phyloP scores from a whole-genome alignment of 2,329 filamentous ascomycete genomes.

The Hymenoscyphus albidus region DNA sequence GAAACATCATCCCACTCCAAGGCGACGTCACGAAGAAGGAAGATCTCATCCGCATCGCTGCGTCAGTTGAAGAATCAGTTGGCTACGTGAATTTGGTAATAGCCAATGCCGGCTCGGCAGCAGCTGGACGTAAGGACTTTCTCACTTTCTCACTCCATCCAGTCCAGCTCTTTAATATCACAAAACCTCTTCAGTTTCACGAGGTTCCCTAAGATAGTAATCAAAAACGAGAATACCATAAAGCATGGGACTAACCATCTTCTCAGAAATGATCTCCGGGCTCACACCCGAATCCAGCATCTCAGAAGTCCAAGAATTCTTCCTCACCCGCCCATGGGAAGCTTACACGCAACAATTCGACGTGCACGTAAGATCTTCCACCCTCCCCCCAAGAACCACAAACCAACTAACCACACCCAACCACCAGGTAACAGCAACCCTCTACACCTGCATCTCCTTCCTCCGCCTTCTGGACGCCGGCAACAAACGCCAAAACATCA shows the following conservation, averaged over 20 bases:
- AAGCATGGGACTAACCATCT: neutral
- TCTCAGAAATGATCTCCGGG: slow-evolving; percentile 12
- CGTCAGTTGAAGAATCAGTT: slow-evolving; percentile 51
- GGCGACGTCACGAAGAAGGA: slow-evolving; percentile 61
- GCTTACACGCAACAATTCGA: slow-evolving; percentile 58
- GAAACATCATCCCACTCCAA: slow-evolving; percentile 26
- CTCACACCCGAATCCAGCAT: slow-evolving; percentile 23
- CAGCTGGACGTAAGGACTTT: slow-evolving; percentile 38
- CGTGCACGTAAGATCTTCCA: slow-evolving; percentile 51
- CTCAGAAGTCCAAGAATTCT: slow-evolving; percentile 37
- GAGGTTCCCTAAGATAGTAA: no score
- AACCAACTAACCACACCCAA: neutral
- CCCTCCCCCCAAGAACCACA: neutral
- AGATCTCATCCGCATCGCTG: slow-evolving; percentile 52
- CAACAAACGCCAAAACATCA: slow-evolving; percentile 55
- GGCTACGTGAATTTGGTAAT: slow-evolving; percentile 58
- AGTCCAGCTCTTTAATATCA: no score
- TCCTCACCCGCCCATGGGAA: slow-evolving; percentile 45
- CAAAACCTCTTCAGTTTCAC: no score
- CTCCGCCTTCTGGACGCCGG: slow-evolving; percentile 62
- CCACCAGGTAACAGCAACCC: slow-evolving; percentile 45
- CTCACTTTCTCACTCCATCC: no score
- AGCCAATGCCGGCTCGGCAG: slow-evolving; percentile 53
- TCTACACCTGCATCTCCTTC: slow-evolving; percentile 65
- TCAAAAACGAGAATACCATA: no score